Evolutionary conservation across 352 stramenopile genomes (phyloP), one percentile per base, ranked within the genome.

Genomic region (Saprolegnia parasitica): DNA sequence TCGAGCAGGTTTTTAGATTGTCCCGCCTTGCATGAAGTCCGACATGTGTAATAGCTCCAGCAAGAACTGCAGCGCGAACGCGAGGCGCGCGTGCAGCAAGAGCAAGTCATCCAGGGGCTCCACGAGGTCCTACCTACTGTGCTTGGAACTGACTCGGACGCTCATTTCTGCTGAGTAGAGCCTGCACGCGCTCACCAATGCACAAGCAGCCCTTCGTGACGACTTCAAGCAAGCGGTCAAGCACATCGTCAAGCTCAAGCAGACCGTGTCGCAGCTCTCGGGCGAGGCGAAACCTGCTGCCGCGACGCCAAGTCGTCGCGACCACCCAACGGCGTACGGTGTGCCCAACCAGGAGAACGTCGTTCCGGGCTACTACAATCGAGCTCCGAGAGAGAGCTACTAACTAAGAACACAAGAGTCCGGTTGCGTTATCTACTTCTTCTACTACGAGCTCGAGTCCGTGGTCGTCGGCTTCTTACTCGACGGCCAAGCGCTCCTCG

Each of bases 401-500:
- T 35, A 35, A 35, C 29, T 35, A 35, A 35, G 29, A 35, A 35
- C 29, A 35, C 2, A 35, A 5, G 29, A 35, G 29, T 35, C 11
- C 52, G 11, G 4, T 16, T 21, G 13, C 52, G 11, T 60, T 60
- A 60, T 60, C 52, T 60, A 60, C 52, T 60, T 60, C 52, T 49
- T 49, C 42, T 49, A 49, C 52, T 60, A 24, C 52, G 35, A 55
- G 5, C 24, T 23, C 47, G n/a, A 55, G 24, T 55, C 24, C 2
- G 5, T 5, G n/a, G 24, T 29, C 47, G 24, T 6, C 24, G 29
- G 47, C 47, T 2, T 29, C 35, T 24, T 90, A 93, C 75, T 95
- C 87, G 35, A 87, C 78, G 78, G 92, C 84, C 72, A 95, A 79
- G 74, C 87, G 83, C 55, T 93, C 79, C 74, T 95, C 87, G 47